Evolutionary conservation across 768 basidiomycete species (phyloP), one percentile per base, ranked within the genome.

Genomic region (Pleurotus salmoneostramineus): DNA sequence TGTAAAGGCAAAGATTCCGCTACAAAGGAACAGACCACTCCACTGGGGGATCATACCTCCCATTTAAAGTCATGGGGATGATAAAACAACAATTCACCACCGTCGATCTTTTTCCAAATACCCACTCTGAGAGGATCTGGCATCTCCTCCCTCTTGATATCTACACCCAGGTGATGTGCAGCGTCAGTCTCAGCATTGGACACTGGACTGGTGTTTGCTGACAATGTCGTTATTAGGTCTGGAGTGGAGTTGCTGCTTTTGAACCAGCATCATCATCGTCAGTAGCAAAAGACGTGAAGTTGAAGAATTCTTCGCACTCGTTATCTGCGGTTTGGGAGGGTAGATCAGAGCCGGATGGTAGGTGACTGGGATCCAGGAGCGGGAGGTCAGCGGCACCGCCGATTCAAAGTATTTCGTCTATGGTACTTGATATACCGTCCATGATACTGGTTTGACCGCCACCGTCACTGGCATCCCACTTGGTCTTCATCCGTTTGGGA

Each of bases 381-480:
- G 70, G 43, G 72, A 68, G 47, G 17, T 54, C 52, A 5, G 68
- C 57, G 14, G 70, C 71, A 10, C 66, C 66, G 55, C 74, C 82
- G 12, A 81, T 82, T 59, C 87, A 87, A 60, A 90, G 72, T 62
- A 91, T 78, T 69, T 82, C 76, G 42, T 82, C 83, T 60, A 90
- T 66, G 6, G 84, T 82, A 54, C 84, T 81, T 21, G 85, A 80
- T 21, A 89, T 77, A 66, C 82, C 78, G 7, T 73, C 69, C 27
- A 76, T 67, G 64, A 75, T 66, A 60, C 71, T 72, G 62, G 80
- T 76, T 58, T 77, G 72, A 5, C 74, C 72, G 31, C 81, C 81
- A 34, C 81, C 80, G 48, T 88, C 87, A 84, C 85, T 89, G 50
- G 91, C 79, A 46, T 87, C 85, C 85, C 86, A 90, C 56, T 91